Conservation (phyloP, 768 basidiomycete genomes). For the Crepidotus variabilis region DNA sequence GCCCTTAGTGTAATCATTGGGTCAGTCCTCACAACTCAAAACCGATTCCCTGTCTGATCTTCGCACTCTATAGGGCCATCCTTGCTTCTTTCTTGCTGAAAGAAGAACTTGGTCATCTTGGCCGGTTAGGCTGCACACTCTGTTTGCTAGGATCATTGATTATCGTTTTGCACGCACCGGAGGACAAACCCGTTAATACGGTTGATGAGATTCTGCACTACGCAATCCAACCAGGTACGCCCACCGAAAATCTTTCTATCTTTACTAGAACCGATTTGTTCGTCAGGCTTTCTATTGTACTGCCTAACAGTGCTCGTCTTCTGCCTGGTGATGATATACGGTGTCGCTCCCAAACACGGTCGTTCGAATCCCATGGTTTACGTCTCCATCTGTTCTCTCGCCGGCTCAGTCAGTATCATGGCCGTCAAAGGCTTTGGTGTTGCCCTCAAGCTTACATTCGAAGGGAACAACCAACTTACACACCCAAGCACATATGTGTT, state of each 20-base stretch:
- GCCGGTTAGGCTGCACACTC: constrained; percentile 79
- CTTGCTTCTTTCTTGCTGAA: constrained; percentile 90
- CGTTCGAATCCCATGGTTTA: constrained; percentile 88
- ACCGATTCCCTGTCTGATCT: constrained; percentile 1
- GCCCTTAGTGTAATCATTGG: constrained; percentile 95
- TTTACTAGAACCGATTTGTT: neutral
- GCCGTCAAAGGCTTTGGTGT: constrained; percentile 98
- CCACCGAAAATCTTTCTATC: neutral
- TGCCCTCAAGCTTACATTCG: constrained; percentile 90
- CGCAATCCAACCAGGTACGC: constrained; percentile 87
- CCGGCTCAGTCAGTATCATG: constrained; percentile 98
- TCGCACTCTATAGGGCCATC: constrained; percentile 61
- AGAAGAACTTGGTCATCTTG: constrained; percentile 92
- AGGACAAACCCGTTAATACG: constrained; percentile 88
- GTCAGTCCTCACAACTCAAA: constrained; percentile 41
- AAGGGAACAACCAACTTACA: constrained; percentile 92
- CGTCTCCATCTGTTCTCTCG: constrained; percentile 93
- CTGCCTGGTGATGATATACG: constrained; percentile 83
- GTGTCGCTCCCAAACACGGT: constrained; percentile 80
- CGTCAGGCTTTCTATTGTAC: constrained; percentile 86
- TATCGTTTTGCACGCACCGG: constrained; percentile 94
- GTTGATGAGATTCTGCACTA: constrained; percentile 92
- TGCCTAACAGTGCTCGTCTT: constrained; percentile 82
- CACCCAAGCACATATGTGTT: constrained; percentile 97
- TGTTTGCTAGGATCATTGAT: constrained; percentile 87